Base-by-base conservation (phyloP, 805 yeast species). In the Barnettozyma californica region DNA sequence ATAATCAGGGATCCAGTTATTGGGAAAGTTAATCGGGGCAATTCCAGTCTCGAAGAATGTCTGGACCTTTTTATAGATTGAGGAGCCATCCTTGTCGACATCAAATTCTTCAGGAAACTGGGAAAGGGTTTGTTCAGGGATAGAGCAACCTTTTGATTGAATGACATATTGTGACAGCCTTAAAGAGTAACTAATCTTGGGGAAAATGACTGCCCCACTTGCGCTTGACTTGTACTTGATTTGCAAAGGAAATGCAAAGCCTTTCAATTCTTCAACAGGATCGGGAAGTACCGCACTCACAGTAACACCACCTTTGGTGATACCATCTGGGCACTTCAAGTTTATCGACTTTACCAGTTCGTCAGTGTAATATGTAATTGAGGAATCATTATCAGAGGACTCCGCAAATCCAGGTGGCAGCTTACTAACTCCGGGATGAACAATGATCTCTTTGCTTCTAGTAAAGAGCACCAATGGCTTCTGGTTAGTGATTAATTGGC, bases 1-100 rank as follows among this genome's bases (percentile, higher is more conserved):
- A 23, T 58, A 58, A 14, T 49, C 54, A 9, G 61, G 61, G 9
- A 38, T 49, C 61, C 61, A 58, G 3, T 49, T 48, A 2, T 26
- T 43, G n/a, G 13, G 11, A 16, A 18, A 16, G 5, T 18, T 16
- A 4, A 11, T 26, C 5, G 20, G n/a, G 2, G 21, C 33, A 3
- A 33, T 31, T 16, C 16, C 26, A 40, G 37, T 21, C 9, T 41
- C 35, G n/a, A 34, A 41, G 10, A 55, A 42, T 1, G 53, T 43
- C 29, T 53, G 55, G 7, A 54, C n/a, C 7, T 43, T 49, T 16
- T 54, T 41, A n/a, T 41, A 19, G 20, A 41, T 41, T 37, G 31
- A 13, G 18, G 19, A 16, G 16, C 27, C 27, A 14, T 41, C 44
- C 16, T n/a, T 8, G 21, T 10, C 29, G 26, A 41, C 21, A 7